phyloP scores from a whole-genome alignment of 495 filamentous ascomycete genomes.

The Penicillium steckii region DNA sequence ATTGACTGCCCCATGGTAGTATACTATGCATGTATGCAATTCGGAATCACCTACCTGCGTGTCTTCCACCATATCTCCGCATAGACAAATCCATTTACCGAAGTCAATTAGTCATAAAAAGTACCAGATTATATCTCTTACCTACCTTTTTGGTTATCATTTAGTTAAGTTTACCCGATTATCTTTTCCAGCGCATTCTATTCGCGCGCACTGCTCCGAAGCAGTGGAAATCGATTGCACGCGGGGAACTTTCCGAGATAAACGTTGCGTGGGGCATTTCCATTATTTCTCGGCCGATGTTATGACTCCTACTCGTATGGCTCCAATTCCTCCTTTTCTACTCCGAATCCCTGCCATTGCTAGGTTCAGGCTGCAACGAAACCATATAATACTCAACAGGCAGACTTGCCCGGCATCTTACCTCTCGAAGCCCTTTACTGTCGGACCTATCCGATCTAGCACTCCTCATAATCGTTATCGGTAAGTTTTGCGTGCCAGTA shows the following conservation, averaged over 20 bases:
- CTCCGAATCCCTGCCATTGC: not conserved
- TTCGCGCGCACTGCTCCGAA: constrained; percentile 5
- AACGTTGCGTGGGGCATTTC: constrained; percentile 11
- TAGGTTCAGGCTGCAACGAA: not conserved
- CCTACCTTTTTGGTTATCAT: not conserved
- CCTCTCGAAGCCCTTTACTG: no score
- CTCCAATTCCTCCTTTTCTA: not conserved
- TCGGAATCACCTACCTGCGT: not conserved
- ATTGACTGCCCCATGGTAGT: no score
- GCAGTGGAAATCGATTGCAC: constrained; percentile 2
- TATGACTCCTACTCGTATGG: constrained; percentile 15
- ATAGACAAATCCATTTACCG: no score
- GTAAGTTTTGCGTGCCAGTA: constrained; percentile 3
- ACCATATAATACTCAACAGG: not conserved
- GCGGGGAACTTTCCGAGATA: constrained; percentile 23
- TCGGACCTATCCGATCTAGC: not conserved
- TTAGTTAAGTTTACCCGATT: no score
- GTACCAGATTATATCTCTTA: no score
- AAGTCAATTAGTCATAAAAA: no score
- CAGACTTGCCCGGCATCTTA: not conserved
- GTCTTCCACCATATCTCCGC: no score
- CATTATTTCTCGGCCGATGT: constrained; percentile 18
- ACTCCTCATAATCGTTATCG: constrained; percentile 4
- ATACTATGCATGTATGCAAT: no score
- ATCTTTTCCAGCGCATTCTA: not conserved